phyloP scores from a whole-genome alignment of 2,329 filamentous ascomycete species.

The Arachnomyces sp. region DNA sequence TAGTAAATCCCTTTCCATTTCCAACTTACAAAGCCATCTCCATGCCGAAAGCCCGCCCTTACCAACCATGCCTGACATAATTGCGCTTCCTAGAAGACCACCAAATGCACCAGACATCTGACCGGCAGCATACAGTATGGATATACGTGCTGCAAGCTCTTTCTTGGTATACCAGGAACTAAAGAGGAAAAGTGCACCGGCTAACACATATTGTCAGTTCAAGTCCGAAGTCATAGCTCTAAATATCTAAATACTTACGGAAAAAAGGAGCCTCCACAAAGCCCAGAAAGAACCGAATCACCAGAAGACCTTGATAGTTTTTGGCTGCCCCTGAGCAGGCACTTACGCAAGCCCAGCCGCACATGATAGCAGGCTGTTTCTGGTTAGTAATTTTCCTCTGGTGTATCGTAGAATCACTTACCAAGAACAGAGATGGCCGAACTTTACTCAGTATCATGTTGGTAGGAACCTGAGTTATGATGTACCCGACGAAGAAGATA shows the following conservation, averaged over 20 bases:
- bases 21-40: conserved; percentile 28
- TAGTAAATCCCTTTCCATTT: too few species aligned
- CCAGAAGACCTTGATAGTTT: conserved; percentile 25
- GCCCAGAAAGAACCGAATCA: conserved; percentile 32
- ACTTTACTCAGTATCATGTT: conserved; percentile 42
- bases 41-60: conserved; percentile 30
- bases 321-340: conserved; percentile 12
- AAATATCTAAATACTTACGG: too few species aligned
- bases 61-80: conserved; percentile 35
- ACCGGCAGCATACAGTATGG: conserved; percentile 47
- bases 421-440: conserved; percentile 45
- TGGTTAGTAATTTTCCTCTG: too few species aligned
- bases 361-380: conserved; percentile 16
- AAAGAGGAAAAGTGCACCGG: conserved; percentile 43
- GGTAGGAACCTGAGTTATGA: conserved; percentile 45
- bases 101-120: conserved; percentile 46
- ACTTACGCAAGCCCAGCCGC: background rate
- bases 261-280: conserved; percentile 1
- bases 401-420: too few species aligned
- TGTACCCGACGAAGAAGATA: conserved; percentile 50
- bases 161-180: conserved; percentile 48
- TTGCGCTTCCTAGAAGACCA: conserved; percentile 48
- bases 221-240: too few species aligned
- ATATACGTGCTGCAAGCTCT: conserved; percentile 44
- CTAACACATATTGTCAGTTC: background rate